A percentile compares a stretch with the other conserved stretches of the same genome.
Conservation (phyloP, 345 rosid species). For the Aquilaria sinensis region DNA sequence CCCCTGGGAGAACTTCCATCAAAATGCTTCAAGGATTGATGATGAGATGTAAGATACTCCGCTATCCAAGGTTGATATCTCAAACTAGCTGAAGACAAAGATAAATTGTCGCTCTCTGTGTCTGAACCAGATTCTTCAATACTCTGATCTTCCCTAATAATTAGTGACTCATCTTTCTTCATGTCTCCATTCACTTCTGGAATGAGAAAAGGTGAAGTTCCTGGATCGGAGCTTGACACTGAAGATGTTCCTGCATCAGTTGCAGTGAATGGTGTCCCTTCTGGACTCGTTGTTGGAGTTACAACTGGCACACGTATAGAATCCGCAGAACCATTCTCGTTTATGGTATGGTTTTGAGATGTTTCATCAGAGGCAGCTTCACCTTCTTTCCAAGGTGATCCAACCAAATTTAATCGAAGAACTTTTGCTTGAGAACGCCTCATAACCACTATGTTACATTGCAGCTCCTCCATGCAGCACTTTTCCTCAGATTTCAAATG, state of each 20-base stretch:
- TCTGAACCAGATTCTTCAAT: slow-evolving; percentile 69
- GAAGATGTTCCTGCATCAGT: slow-evolving; percentile 97
- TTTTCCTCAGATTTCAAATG: slow-evolving; percentile 87
- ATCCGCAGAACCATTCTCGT: slow-evolving; percentile 35
- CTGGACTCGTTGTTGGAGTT: slow-evolving; percentile 94
- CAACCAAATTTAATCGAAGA: slow-evolving; percentile 89
- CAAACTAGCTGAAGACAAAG: slow-evolving; percentile 69
- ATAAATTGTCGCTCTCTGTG: slow-evolving; percentile 68
- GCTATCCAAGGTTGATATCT: slow-evolving; percentile 89
- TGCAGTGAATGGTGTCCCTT: slow-evolving; percentile 93
- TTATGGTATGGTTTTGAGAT: slow-evolving; percentile 35
- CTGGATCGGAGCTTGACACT: slow-evolving; percentile 89
- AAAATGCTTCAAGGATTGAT: slow-evolving; percentile 38
- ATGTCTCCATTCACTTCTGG: slow-evolving; percentile 49
- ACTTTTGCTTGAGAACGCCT: slow-evolving; percentile 90
- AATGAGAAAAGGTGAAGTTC: slow-evolving; percentile 79
- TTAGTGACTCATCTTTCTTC: slow-evolving; percentile 62
- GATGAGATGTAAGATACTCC: slow-evolving; percentile 46
- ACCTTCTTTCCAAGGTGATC: slow-evolving; percentile 49
- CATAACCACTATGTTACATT: slow-evolving; percentile 95
- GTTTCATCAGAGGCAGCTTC: slow-evolving; percentile 39
- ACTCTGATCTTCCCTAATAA: slow-evolving; percentile 46
- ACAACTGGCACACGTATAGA: slow-evolving; percentile 69
- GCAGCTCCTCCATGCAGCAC: slow-evolving; percentile 89
- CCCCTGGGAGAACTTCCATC: slow-evolving; percentile 49